Evolutionary conservation across 495 filamentous ascomycete species (phyloP).

Genomic region (Annulohypoxylon nitens): DNA sequence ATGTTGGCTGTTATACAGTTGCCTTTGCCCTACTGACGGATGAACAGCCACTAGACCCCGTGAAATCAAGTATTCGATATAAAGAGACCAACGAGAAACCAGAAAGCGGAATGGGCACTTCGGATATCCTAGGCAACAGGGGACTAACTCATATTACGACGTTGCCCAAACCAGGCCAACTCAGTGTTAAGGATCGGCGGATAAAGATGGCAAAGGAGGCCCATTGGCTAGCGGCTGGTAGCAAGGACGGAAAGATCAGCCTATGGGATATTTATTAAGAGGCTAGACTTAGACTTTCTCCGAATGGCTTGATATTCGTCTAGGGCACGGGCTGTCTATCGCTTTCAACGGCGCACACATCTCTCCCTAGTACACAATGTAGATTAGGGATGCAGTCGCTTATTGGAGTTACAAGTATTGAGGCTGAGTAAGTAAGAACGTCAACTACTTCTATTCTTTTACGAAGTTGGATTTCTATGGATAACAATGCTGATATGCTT

Average conservation of each 20-base stretch:
- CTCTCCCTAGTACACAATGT: background rate
- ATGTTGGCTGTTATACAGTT: conserved; percentile 87
- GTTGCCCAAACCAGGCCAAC: conserved; percentile 49
- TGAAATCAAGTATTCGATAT: background rate
- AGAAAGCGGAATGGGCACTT: background rate
- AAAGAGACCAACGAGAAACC: background rate
- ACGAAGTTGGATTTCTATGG: background rate
- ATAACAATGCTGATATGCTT: background rate
- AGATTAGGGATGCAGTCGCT: background rate
- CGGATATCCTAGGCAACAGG: conserved; percentile 1
- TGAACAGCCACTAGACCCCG: conserved; percentile 1
- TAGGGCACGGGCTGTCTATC: background rate
- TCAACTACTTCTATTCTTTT: background rate
- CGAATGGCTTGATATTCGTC: background rate
- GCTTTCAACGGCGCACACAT: background rate
- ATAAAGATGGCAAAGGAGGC: conserved; percentile 73
- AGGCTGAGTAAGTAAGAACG: background rate
- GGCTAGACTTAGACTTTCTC: background rate
- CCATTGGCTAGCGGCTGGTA: conserved; percentile 92
- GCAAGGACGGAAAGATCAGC: conserved; percentile 96
- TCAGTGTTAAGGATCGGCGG: conserved; percentile 72
- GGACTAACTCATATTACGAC: conserved; percentile 17
- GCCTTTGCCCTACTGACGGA: conserved; percentile 73
- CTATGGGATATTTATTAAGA: conserved; percentile 94
- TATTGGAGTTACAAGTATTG: background rate